These are phyloP conservation scores for Pythium dissimile DNA, from an alignment of 352 stramenopile genomes.

Conservation along the genomic window DNA sequence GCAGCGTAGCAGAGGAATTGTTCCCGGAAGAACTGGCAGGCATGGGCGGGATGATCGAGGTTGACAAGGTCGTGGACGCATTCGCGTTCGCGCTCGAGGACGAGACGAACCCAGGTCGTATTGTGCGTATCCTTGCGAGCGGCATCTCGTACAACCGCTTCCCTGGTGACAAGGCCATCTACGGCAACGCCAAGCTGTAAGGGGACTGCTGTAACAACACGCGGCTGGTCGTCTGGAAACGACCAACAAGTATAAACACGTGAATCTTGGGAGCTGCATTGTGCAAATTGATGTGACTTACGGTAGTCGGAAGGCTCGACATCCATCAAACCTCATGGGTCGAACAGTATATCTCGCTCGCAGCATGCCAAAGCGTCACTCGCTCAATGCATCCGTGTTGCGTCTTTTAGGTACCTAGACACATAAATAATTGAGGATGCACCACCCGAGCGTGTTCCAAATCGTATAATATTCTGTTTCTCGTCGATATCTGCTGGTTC, in stretches of 20 bases:
- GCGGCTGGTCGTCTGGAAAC: neutral
- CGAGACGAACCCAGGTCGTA: slow-evolving; percentile 52
- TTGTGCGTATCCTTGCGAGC: slow-evolving; percentile 52
- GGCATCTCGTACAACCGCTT: slow-evolving; percentile 57
- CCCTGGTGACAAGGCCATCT: slow-evolving; percentile 65
- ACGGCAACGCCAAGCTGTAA: slow-evolving; percentile 63
- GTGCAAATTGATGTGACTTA: neutral
- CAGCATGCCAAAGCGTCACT: no score
- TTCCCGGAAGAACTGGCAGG: slow-evolving; percentile 46
- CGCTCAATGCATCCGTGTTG: no score
- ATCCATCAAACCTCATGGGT: no score
- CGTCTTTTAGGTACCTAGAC: no score
- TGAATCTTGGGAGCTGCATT: no score
- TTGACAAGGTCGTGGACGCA: slow-evolving; percentile 48
- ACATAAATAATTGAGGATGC: neutral
- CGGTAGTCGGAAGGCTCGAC: neutral
- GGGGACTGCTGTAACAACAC: neutral
- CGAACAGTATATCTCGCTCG: no score
- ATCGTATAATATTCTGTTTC: neutral
- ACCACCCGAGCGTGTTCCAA: neutral
- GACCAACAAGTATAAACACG: no score
- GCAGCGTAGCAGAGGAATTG: slow-evolving; percentile 29
- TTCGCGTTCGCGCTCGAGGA: slow-evolving; percentile 50
- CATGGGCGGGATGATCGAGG: slow-evolving; percentile 42
- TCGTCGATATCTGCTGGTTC: neutral